A percentile compares a stretch with the other conserved stretches of the same genome.
Conservation (phyloP, 1,139 yeast species). For the Kodamaea fungicola region DNA sequence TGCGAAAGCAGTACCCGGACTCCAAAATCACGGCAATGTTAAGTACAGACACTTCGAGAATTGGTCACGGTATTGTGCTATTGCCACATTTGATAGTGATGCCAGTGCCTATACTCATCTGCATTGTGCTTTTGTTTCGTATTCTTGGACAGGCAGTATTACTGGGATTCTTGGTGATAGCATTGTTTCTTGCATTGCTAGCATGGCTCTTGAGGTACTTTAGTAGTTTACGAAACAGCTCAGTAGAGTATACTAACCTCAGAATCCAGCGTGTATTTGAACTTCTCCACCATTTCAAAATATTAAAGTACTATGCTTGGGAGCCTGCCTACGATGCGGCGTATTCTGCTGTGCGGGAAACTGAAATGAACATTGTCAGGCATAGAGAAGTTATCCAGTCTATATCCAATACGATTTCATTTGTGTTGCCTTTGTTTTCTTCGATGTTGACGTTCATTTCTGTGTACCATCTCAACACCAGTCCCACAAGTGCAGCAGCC, state of each 20-base stretch:
- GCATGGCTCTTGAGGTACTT: constrained; percentile 37
- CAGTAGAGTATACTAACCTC: constrained; percentile 50
- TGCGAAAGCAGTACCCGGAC: constrained; percentile 24
- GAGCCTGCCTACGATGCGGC: constrained; percentile 54
- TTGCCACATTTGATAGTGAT: constrained; percentile 62
- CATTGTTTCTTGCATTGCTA: constrained; percentile 36
- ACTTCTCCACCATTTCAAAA: constrained; percentile 58
- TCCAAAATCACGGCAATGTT: constrained; percentile 48
- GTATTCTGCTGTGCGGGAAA: constrained; percentile 41
- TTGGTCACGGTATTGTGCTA: constrained; percentile 71
- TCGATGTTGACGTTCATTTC: constrained; percentile 74
- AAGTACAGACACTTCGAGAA: constrained; percentile 75
- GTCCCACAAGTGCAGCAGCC: constrained; percentile 56
- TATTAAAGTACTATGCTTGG: constrained; percentile 69
- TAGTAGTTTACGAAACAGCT: constrained; percentile 39
- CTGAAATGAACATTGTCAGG: constrained; percentile 52
- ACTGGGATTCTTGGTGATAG: constrained; percentile 46
- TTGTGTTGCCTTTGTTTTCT: constrained; percentile 61
- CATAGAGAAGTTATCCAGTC: constrained; percentile 56
- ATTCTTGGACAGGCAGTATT: constrained; percentile 74
- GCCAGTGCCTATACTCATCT: constrained; percentile 56
- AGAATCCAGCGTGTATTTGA: constrained; percentile 63
- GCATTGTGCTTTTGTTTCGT: constrained; percentile 60
- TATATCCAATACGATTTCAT: constrained; percentile 50
- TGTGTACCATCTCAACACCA: constrained; percentile 45